Evolutionary conservation across 2,329 filamentous ascomycete genomes (phyloP), one percentile per base, ranked within the genome.

Genomic region (Colletotrichum coccodes): DNA sequence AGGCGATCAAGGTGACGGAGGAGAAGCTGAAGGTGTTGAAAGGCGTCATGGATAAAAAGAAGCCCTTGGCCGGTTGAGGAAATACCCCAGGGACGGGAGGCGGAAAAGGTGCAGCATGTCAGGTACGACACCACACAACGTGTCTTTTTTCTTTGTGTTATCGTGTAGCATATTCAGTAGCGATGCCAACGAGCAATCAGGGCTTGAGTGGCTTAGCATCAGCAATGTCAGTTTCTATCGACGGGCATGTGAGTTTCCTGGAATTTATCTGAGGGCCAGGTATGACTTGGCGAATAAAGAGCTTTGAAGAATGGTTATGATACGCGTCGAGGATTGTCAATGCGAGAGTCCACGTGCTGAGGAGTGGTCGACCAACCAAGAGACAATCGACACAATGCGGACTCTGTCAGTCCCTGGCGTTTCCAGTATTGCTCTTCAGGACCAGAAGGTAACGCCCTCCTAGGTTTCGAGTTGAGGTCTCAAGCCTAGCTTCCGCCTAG

Each of bases 1-100:
- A 97, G 82, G 93, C 94, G 23, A 95, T 98, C 69, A 85, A 88
- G 61, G 89, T 97, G 34, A 98, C 95, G 3, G 94, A 98, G 77
- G 92, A 97, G 82, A 92, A 93, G 75, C 82, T 99, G 36, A 86
- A 88, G 63, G 88, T 92, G 47, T 81, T 99, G 71, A 95, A 95
- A 79, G 86, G 88, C 47, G 92, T 94, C 34, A 86, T 95, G 59
- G 87, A 88, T 71, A 86, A 85, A 76, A 89, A 86, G 76, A 87
- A 84, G 73, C 72, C 72, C 36, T 73, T 34, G 28, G 32, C 11
- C 18, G 42, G 49, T 21, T 69, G 49, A 68, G 47, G 21, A 50
- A 66, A 69, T 69, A 66, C 61, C 66, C 44, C 46, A 54, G 32
- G 46, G 32, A 60, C 28, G 66, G 62, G 56, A 46, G 36, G 66